Evolutionary conservation across 257 asterid species (phyloP).

Genomic region (Solanum medicagineum): DNA sequence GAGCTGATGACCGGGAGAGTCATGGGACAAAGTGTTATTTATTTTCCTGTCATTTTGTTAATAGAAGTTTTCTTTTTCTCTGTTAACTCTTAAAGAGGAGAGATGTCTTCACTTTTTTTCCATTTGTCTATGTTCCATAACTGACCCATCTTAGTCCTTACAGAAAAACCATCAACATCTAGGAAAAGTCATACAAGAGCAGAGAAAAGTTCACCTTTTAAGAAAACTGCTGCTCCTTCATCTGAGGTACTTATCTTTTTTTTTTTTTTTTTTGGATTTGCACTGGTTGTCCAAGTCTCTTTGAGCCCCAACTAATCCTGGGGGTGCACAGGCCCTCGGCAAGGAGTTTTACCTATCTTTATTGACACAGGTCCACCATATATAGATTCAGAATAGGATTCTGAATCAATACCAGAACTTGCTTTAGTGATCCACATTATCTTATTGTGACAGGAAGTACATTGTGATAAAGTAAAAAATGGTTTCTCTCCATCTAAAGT

Average conservation of each 20-base stretch:
- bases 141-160: neutral
- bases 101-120: neutral
- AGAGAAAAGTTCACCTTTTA: conserved; percentile 25
- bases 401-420: neutral
- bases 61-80: neutral
- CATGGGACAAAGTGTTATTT: neutral
- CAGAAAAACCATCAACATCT: conserved; percentile 47
- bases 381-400: neutral
- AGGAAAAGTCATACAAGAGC: conserved; percentile 30
- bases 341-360: neutral
- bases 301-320: too few relatives aligned
- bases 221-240: conserved; percentile 26
- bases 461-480: conserved; percentile 26
- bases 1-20: neutral
- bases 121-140: neutral
- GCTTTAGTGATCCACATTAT: neutral
- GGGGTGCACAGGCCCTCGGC: too few relatives aligned
- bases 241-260: conserved; percentile 35
- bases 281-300: too few relatives aligned
- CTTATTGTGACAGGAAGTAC: conserved; percentile 7
- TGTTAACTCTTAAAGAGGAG: neutral
- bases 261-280: too few relatives aligned
- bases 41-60: neutral
- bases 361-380: neutral
- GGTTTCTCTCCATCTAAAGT: conserved; percentile 47